These are phyloP conservation scores for Calocybe cyanea DNA, from an alignment of 768 basidiomycete genomes.

Conservation along the genomic window DNA sequence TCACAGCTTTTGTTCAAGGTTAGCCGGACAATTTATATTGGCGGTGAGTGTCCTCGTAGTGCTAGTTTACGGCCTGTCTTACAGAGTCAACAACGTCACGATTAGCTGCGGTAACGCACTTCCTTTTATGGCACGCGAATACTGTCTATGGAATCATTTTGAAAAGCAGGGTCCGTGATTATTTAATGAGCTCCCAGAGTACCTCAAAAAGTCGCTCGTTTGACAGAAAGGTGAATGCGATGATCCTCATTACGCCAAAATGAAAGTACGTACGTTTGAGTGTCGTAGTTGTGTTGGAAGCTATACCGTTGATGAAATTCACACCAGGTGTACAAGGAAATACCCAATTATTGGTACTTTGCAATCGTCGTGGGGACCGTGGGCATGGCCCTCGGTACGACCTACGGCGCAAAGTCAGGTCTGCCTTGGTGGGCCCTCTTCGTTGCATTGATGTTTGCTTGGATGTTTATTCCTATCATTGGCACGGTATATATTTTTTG, in stretches of 20 bases:
- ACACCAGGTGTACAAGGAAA: conserved; percentile 28
- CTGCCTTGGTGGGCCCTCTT: conserved; percentile 36
- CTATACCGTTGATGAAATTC: neutral
- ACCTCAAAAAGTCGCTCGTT: conserved; percentile 22
- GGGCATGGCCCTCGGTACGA: conserved; percentile 30
- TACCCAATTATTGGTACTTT: conserved; percentile 34
- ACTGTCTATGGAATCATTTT: conserved; percentile 34
- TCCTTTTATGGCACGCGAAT: conserved; percentile 44
- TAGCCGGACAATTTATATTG: conserved; percentile 34
- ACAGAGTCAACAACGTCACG: neutral
- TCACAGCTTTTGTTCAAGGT: conserved; percentile 38
- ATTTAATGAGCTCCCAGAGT: neutral
- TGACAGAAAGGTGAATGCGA: conserved; percentile 28
- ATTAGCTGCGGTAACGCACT: conserved; percentile 40
- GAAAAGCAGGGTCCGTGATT: conserved; percentile 17
- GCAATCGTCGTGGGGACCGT: conserved; percentile 25
- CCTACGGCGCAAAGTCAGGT: conserved; percentile 30
- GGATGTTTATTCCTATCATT: conserved; percentile 42
- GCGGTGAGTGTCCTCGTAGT: conserved; percentile 27
- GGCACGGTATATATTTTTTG: conserved; percentile 31
- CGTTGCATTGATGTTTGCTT: conserved; percentile 42
- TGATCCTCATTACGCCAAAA: conserved; percentile 34
- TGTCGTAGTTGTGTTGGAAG: no score
- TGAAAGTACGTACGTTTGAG: conserved; percentile 23
- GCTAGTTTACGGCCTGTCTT: neutral